These are phyloP conservation scores for Achaetomiella virescens DNA, from an alignment of 495 filamentous ascomycete genomes.

Conservation along the genomic window DNA sequence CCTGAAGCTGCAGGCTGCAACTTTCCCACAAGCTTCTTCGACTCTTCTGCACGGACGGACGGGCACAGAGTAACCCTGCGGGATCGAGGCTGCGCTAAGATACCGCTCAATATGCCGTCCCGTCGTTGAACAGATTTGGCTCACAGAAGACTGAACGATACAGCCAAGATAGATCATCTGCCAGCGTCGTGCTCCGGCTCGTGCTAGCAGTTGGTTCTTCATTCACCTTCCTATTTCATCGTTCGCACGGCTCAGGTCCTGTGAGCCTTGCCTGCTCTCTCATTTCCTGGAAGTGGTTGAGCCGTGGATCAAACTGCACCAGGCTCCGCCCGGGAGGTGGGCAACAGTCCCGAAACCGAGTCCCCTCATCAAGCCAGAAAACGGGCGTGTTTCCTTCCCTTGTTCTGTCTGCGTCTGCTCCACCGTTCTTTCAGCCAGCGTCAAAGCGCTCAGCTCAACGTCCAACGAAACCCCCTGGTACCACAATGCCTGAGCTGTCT, in stretches of 20 bases:
- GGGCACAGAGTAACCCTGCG: not conserved
- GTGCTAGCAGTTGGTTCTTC: not conserved
- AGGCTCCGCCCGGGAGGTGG: too few relatives aligned
- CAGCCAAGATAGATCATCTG: not conserved
- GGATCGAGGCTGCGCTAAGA: not conserved
- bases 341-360: too few relatives aligned
- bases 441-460: not conserved
- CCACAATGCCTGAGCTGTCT: not conserved
- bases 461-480: not conserved
- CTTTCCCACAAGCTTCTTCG: not conserved
- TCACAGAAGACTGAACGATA: not conserved
- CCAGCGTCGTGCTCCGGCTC: too few relatives aligned
- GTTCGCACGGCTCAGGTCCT: not conserved
- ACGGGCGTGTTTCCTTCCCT: not conserved
- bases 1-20: too few relatives aligned
- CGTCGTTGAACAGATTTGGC: not conserved
- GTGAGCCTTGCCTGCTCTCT: not conserved
- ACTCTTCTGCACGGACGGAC: too few relatives aligned
- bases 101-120: not conserved
- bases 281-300: not conserved
- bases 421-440: not conserved
- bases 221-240: constrained; percentile 10
- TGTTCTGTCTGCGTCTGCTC: not conserved
- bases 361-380: too few relatives aligned
- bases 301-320: not conserved